Evolutionary conservation across 2,329 filamentous ascomycete genomes (phyloP).

Genomic region (Neocatenulostroma microsporum): DNA sequence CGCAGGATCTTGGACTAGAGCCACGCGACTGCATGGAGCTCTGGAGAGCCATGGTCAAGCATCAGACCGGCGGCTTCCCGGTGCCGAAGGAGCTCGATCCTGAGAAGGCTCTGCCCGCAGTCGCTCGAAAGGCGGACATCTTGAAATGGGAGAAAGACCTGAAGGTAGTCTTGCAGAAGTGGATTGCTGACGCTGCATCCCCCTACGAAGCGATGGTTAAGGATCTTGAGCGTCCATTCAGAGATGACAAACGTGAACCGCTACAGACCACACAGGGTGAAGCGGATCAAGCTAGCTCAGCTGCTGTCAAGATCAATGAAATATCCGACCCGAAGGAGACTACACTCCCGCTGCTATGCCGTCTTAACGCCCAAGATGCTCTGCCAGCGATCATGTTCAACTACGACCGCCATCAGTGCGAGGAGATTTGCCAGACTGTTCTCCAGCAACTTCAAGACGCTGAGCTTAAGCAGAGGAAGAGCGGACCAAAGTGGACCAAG

Average conservation of each 20-base stretch:
- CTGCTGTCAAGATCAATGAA: constrained; percentile 7
- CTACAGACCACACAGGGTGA: constrained; percentile 17
- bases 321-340: constrained; percentile 25
- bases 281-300: constrained; percentile 5
- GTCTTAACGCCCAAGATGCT: constrained; percentile 56
- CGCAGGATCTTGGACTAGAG: constrained; percentile 62
- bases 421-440: constrained; percentile 48
- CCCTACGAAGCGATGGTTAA: constrained; percentile 47
- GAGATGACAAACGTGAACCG: constrained; percentile 16
- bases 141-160: constrained; percentile 56
- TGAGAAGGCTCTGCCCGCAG: constrained; percentile 40
- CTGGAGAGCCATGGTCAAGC: constrained; percentile 56
- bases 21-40: constrained; percentile 61
- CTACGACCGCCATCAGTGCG: constrained; percentile 61
- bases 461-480: constrained; percentile 51
- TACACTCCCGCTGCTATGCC: constrained; percentile 51
- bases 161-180: constrained; percentile 51
- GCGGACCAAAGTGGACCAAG: constrained; percentile 52
- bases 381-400: constrained; percentile 71
- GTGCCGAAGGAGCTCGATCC: constrained; percentile 48
- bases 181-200: constrained; percentile 51
- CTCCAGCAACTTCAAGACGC: constrained; percentile 47
- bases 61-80: constrained; percentile 39
- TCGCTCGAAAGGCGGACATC: constrained; percentile 58
- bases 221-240: constrained; percentile 37